Conservation (phyloP, 2,329 filamentous ascomycete genomes). For the Metarhizium rileyi region DNA sequence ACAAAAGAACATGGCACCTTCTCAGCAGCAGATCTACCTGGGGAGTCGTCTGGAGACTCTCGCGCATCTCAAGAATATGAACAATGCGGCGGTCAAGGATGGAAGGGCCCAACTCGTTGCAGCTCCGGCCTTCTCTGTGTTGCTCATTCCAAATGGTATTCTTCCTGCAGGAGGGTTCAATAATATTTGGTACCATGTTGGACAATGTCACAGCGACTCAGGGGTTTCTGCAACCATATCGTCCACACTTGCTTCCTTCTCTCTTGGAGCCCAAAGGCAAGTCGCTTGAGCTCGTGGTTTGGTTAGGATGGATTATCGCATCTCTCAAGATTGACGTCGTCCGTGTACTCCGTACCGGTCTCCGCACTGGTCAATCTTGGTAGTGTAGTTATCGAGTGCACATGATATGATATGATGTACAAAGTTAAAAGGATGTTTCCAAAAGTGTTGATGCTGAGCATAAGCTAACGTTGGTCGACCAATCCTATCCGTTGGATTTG, state of each 20-base stretch:
- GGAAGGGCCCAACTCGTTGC: too few relatives aligned
- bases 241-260: slow-evolving; percentile 4
- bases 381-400: slow-evolving; percentile 2
- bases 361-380: slow-evolving; percentile 1
- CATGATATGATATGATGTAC: slow-evolving; percentile 2
- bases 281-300: slow-evolving; percentile 1
- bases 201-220: neutral
- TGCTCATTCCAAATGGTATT: too few relatives aligned
- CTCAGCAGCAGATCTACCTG: too few relatives aligned
- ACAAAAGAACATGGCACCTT: too few relatives aligned
- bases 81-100: too few relatives aligned
- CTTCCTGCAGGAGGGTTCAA: too few relatives aligned
- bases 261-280: neutral
- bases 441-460: neutral
- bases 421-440: neutral
- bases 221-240: slow-evolving; percentile 1
- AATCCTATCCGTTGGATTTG: too few relatives aligned
- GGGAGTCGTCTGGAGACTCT: too few relatives aligned
- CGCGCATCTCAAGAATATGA: too few relatives aligned
- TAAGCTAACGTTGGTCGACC: too few relatives aligned
- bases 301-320: slow-evolving; percentile 1
- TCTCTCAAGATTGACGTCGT: slow-evolving; percentile 1
- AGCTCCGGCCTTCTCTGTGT: too few relatives aligned
- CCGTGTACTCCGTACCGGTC: neutral
- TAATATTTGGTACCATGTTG: too few relatives aligned